phyloP scores from a whole-genome alignment of 306 rosid species.

The Medicago arabica region DNA sequence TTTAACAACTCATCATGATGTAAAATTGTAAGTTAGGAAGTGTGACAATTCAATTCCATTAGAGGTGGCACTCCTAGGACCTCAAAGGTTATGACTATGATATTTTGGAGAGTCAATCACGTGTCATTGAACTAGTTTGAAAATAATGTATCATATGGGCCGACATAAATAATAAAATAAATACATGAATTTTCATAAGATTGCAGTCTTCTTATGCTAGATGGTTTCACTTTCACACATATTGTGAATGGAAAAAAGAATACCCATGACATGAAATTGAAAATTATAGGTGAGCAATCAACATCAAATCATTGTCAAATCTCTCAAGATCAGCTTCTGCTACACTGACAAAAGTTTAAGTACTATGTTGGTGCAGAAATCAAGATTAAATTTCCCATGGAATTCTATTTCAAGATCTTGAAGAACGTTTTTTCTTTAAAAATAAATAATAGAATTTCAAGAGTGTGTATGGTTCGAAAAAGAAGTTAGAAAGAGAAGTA shows the following conservation, averaged over 20 bases:
- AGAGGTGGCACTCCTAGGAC: constrained; percentile 43
- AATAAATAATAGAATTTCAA: too few species aligned
- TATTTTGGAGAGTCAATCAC: constrained; percentile 50
- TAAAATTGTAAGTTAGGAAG: not conserved
- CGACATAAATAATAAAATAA: constrained; percentile 5
- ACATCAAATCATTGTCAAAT: constrained; percentile 66
- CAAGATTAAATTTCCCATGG: constrained; percentile 4
- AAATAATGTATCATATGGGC: constrained; percentile 51
- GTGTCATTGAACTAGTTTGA: constrained; percentile 65
- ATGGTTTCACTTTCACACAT: constrained; percentile 67
- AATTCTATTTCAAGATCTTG: constrained; percentile 32
- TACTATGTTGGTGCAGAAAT: constrained; percentile 4
- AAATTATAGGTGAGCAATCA: constrained; percentile 62
- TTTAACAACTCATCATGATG: constrained; percentile 22
- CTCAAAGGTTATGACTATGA: constrained; percentile 39
- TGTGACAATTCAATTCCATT: constrained; percentile 4
- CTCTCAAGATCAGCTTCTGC: constrained; percentile 35
- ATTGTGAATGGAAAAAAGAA: constrained; percentile 44
- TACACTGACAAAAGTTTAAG: constrained; percentile 15
- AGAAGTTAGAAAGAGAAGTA: too few species aligned
- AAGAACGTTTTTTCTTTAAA: not conserved
- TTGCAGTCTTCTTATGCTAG: constrained; percentile 36
- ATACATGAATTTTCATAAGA: not conserved
- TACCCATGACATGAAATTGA: too few species aligned
- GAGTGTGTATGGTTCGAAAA: too few species aligned